Evolutionary conservation across 2,329 filamentous ascomycete species (phyloP), one percentile per base, ranked within the genome.

Genomic region (Geosmithia flava): DNA sequence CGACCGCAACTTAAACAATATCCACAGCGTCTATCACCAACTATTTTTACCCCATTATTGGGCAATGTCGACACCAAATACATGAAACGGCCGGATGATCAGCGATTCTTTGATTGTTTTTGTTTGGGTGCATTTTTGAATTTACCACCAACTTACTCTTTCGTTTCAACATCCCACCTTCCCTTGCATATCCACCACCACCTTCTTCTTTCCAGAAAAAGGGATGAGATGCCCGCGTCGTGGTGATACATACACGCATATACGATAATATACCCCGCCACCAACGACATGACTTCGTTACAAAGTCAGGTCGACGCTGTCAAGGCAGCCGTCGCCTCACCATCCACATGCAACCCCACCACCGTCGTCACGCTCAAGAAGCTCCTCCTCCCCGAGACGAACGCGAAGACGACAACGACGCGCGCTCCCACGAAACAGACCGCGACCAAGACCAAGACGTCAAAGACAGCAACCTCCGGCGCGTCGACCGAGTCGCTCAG

Each of bases 311-410:
- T 59, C 56, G 70, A 74, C 52, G 68, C 73, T 51, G 70, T 78
- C 57, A 80, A 78, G 57, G 64, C 66, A 51, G 75, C 75, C 42
- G 63, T 80, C 53, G 65, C 71, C 52, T 75, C 71, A 48, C 68
- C 68, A 13, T 63, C 71, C 44, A 78, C 70, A 54, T 81, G 76
- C 62, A 76, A 75, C 42, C 62, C 71, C 20, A 59, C 69, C 2
- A 72, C 67, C 29, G 69, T 71, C 33, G 69, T 72, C 20, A 60
- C 63, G 2, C 58, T 75, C 50, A 74, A 72, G 55, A 69, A 74
- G 47, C 61, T 75, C 20, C 62, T 75, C 6, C 60, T 63, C 16
- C 54, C 58, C 30, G 66, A 68, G 11, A 16, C 56, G 47, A 42
- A 39, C 37, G 15, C 46, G 37, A 47, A 29, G 17, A n/a, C 42